Evolutionary conservation across 2,329 filamentous ascomycete species (phyloP), one percentile per base, ranked within the genome.

Genomic region (Colletotrichum sansevieriae): DNA sequence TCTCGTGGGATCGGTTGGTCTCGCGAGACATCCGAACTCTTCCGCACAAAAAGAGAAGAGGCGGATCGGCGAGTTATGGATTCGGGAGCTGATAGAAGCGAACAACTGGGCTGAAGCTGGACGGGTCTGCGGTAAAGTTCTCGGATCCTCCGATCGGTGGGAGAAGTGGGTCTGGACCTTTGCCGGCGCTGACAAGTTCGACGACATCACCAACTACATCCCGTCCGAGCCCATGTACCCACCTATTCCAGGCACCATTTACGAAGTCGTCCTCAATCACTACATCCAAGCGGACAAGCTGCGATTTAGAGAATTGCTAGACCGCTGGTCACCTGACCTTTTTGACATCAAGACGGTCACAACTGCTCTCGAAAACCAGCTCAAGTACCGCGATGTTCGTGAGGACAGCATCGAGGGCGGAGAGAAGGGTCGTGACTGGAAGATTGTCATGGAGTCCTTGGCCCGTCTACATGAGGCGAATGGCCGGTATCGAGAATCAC

Each of bases 81-180:
- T 99, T 39, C 90, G 95, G 70, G 93, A 97, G 74, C 86, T 98
- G 39, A 88, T 97, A 39, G 88, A 90, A 41, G 84, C 88, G 0
- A 86, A 88, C 9, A 85, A 95, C 70, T 99, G 96, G 96, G 77
- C 78, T 9, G 83, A 87, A 65, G 96, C 96, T 6, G 95, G 94
- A 1, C 85, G 91, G 74, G 85, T 97, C 4, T 95, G 94, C 67
- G 92, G 91, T 13, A 94, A 91, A 75, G 95, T 98, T 0, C 84
- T 99, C 1, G 90, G 90, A 49, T 93, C 91, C 1, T 89, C 94
- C 1, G 85, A 91, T 55, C 85, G 91, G 73, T 99, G 96, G 96
- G 95, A 98, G 80, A 93, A 97, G 74, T 98, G 95, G 94, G 92
- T 97, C 5, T 97, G 92, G 89, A 91, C 89, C 0, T 99, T 99